Percentiles rank a stretch among this genome's conserved stretches.
These are phyloP conservation scores for Oryza brachyantha DNA, from an alignment of 176 grass and related monocot genomes.

Conservation along the genomic window DNA sequence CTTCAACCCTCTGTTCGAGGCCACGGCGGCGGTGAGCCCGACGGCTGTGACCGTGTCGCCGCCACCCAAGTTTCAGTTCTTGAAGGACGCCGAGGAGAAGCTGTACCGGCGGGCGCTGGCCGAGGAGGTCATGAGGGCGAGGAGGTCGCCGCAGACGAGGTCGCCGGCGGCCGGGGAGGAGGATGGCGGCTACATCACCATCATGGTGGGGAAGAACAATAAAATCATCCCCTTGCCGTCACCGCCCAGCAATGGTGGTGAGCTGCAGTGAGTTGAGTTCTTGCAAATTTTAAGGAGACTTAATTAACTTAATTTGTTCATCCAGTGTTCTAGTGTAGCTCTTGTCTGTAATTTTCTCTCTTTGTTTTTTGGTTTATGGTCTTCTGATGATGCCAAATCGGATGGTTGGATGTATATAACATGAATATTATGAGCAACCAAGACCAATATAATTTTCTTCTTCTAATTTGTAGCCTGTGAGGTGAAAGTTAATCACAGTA, in stretches of 20 bases:
- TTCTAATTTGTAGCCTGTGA: background rate
- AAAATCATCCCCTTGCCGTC: slow-evolving; percentile 39
- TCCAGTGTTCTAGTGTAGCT: slow-evolving; percentile 38
- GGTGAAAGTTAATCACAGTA: background rate
- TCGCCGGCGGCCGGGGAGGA: slow-evolving; percentile 42
- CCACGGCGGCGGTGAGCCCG: slow-evolving; percentile 12
- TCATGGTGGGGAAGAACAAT: slow-evolving; percentile 53
- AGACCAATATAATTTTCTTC: background rate
- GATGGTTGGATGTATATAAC: slow-evolving; percentile 52
- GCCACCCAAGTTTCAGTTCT: slow-evolving; percentile 85
- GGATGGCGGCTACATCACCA: slow-evolving; percentile 51
- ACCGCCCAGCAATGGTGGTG: background rate
- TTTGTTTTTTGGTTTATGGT: slow-evolving; percentile 10
- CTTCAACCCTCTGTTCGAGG: slow-evolving; percentile 71
- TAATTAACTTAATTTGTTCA: slow-evolving; percentile 29
- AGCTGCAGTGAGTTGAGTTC: slow-evolving; percentile 10
- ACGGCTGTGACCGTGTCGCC: slow-evolving; percentile 34
- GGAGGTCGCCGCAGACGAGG: slow-evolving; percentile 30
- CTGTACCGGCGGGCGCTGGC: slow-evolving; percentile 58
- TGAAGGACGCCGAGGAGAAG: slow-evolving; percentile 95
- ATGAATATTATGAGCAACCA: slow-evolving; percentile 29
- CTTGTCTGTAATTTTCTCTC: slow-evolving; percentile 17
- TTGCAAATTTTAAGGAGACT: background rate
- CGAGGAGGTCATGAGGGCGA: slow-evolving; percentile 50
- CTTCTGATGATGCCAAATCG: slow-evolving; percentile 37